phyloP scores from a whole-genome alignment of 1,284 basidiomycete species.

The Cryptococcus sp. region DNA sequence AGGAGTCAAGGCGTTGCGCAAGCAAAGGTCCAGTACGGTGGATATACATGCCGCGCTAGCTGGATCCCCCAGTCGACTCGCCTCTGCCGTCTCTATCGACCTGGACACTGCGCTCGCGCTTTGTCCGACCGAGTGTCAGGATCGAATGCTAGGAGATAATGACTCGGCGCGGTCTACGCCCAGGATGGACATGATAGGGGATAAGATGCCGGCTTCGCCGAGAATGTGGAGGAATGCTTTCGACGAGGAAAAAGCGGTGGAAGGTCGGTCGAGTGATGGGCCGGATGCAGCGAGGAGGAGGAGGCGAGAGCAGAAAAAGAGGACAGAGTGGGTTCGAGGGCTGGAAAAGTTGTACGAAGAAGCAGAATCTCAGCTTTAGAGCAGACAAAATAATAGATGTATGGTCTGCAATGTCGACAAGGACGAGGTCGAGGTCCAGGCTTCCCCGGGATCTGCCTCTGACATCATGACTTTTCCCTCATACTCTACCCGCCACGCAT shows the following conservation, averaged over 20 bases:
- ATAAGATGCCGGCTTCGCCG: not conserved
- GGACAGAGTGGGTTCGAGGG: slow-evolving; percentile 24
- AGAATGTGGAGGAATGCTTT: not conserved
- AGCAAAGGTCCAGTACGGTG: not conserved
- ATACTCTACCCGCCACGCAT: too few relatives aligned
- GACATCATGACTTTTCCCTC: too few relatives aligned
- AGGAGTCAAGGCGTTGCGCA: too few relatives aligned
- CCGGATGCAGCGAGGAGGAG: not conserved
- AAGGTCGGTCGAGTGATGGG: not conserved
- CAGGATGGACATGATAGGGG: too few relatives aligned
- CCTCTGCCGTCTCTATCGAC: not conserved
- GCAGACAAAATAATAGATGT: too few relatives aligned
- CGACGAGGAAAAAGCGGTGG: slow-evolving; percentile 25
- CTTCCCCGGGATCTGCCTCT: too few relatives aligned
- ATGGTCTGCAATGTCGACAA: too few relatives aligned
- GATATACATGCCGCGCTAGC: too few relatives aligned
- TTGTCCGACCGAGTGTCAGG: not conserved
- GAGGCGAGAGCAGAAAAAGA: slow-evolving; percentile 4
- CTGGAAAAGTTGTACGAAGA: slow-evolving; percentile 8
- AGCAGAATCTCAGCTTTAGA: slow-evolving; percentile 1
- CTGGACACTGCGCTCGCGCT: not conserved
- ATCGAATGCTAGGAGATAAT: too few relatives aligned
- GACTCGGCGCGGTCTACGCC: too few relatives aligned
- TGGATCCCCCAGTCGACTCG: not conserved
- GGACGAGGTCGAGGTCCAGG: too few relatives aligned